Base-by-base conservation (phyloP, 176 grass and related monocot genomes). In the Oryza meyeriana region DNA sequence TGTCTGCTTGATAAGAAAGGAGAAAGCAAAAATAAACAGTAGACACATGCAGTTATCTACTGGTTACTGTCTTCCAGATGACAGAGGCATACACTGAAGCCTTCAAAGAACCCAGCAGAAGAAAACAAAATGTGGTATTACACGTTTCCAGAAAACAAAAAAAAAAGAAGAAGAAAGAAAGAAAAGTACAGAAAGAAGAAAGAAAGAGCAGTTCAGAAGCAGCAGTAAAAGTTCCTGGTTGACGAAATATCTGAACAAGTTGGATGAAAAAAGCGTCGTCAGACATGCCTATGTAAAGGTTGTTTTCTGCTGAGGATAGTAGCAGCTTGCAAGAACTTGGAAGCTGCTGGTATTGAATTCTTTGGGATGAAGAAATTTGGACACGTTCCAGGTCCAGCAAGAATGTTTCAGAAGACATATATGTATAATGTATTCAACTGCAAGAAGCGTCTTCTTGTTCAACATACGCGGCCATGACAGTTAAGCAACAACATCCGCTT, bases 381-480 rank as follows among this genome's bases (percentile, higher is more conserved):
- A 52, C 31, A 69, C 17, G 47, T 59, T 40, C 71, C 69, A 44
- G 67, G 22, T 61, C 58, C 45, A 64, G 33, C 17, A 36, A 2
- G 28, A 30, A 47, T 30, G 47, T 88, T 88, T 80, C 76, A 80
- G 18, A 84, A 31, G 38, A 29, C 24, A 50, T 10, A 30, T 41
- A 55, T 55, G 20, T n/a, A n/a, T 48, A 48, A 7, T 55, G 17
- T 10, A 59, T 61, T 84, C 81, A 73, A 61, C 86, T 10, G 68
- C 35, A 78, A 72, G 17, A 69, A 66, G 73, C 16, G 41, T 72
- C 42, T 28, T 72, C 42, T 28, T 9, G 20, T 66, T 72, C 74
- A 73, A 22, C 18, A 35, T 18, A 71, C 64, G 48, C 50, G n/a
- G 16, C 34, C 20, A 44, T 13, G 30, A 35, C 42, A 45, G 58